These are phyloP conservation scores for Mimosa bimucronata DNA, from an alignment of 306 rosid species.

Conservation along the genomic window DNA sequence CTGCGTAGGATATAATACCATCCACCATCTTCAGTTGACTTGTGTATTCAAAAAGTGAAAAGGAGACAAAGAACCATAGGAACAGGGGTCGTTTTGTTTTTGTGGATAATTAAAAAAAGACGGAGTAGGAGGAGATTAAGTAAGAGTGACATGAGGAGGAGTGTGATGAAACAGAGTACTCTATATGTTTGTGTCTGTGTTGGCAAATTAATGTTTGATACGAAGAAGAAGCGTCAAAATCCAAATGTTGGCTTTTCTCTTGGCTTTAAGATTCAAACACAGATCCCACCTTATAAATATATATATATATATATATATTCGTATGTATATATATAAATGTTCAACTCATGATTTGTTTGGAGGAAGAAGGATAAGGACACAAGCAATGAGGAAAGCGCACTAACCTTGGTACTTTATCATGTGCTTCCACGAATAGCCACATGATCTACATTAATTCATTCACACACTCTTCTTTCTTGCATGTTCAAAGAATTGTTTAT, in stretches of 20 bases:
- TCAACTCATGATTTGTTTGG: background rate
- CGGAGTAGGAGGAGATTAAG: background rate
- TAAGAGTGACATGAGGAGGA: background rate
- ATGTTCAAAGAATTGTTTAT: background rate
- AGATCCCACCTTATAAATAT: background rate
- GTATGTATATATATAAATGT: too few species aligned
- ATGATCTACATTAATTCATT: background rate
- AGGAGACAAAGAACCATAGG: background rate
- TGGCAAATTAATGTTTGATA: background rate
- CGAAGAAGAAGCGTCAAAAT: background rate
- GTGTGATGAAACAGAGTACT: background rate
- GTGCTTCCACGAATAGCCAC: slow-evolving; percentile 15
- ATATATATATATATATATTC: too few species aligned
- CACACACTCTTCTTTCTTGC: background rate
- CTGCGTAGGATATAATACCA: background rate
- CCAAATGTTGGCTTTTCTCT: background rate
- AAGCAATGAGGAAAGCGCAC: slow-evolving; percentile 22
- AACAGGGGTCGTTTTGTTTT: background rate
- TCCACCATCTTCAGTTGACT: background rate
- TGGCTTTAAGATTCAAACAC: slow-evolving; percentile 11
- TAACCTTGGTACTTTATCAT: slow-evolving; percentile 1
- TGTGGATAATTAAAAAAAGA: background rate
- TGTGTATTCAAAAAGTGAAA: background rate
- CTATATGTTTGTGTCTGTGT: background rate
- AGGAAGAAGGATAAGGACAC: slow-evolving; percentile 24